Conservation (phyloP, 2,329 filamentous ascomycete genomes). For the Grosmannia serpens region DNA sequence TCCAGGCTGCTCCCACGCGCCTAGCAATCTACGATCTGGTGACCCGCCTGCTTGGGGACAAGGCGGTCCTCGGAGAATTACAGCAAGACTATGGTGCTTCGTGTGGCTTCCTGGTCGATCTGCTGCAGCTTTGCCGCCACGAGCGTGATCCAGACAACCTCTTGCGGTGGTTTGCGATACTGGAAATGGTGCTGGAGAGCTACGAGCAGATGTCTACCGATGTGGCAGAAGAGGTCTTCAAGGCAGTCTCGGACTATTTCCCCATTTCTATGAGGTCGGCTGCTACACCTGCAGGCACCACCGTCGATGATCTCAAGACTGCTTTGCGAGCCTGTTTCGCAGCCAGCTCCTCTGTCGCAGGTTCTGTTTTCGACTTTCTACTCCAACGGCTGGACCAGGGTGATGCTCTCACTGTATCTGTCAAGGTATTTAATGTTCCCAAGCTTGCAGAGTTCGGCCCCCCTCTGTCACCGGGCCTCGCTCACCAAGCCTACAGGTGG, state of each 20-base stretch:
- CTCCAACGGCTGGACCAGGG: slow-evolving; percentile 47
- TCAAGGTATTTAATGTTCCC: slow-evolving; percentile 26
- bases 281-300: slow-evolving; percentile 36
- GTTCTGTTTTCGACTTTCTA: slow-evolving; percentile 39
- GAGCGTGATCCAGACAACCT: slow-evolving; percentile 48
- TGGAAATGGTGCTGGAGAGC: slow-evolving; percentile 31
- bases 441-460: no score
- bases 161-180: slow-evolving; percentile 43
- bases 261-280: slow-evolving; percentile 46
- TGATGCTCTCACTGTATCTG: slow-evolving; percentile 44
- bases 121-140: slow-evolving; percentile 39
- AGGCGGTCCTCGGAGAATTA: slow-evolving; percentile 19
- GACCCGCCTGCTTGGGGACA: slow-evolving; percentile 28
- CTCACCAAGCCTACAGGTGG: slow-evolving; percentile 20
- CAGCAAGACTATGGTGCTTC: slow-evolving; percentile 30
- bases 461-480: background rate
- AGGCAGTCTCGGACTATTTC: slow-evolving; percentile 47
- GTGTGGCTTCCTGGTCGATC: slow-evolving; percentile 34
- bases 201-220: slow-evolving; percentile 31
- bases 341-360: slow-evolving; percentile 33
- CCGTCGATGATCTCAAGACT: slow-evolving; percentile 43
- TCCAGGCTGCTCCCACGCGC: slow-evolving; percentile 39
- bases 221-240: slow-evolving; percentile 38
- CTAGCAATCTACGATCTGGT: slow-evolving; percentile 41
- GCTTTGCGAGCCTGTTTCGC: slow-evolving; percentile 43